A percentile compares a stretch with the other conserved stretches of the same genome.
phyloP scores from a whole-genome alignment of 768 basidiomycete genomes.

The Lyophyllum atratum region DNA sequence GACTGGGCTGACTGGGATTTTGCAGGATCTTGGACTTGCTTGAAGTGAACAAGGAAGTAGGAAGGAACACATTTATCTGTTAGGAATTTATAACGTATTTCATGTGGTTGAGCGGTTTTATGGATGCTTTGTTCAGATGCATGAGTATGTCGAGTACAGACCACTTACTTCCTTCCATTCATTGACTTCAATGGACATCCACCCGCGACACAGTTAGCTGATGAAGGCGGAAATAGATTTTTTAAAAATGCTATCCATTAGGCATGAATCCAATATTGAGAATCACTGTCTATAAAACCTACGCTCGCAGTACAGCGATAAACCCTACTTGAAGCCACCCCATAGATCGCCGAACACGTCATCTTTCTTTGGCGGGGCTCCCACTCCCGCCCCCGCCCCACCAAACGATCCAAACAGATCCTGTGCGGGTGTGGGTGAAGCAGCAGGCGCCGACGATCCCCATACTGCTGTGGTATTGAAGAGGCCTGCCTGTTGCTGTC shows the following conservation, averaged over 20 bases:
- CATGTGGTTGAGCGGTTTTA: no score
- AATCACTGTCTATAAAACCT: neutral
- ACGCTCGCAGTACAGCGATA: neutral
- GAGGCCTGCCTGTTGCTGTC: conserved; percentile 35
- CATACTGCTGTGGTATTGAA: conserved; percentile 63
- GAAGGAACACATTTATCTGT: neutral
- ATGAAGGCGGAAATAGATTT: neutral
- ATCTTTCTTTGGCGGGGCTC: conserved; percentile 54
- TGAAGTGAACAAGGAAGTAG: neutral
- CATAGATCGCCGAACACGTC: conserved; percentile 84
- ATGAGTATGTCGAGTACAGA: no score
- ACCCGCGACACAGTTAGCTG: neutral
- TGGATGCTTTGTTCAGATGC: no score
- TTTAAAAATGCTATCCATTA: neutral
- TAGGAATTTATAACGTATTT: no score
- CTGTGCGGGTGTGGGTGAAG: conserved; percentile 25
- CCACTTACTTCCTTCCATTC: no score
- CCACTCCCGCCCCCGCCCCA: conserved; percentile 15
- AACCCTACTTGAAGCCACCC: conserved; percentile 74
- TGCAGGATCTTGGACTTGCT: neutral
- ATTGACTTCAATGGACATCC: no score
- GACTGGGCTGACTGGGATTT: neutral
- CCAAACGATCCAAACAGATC: conserved; percentile 37
- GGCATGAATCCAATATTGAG: neutral
- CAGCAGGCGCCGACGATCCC: conserved; percentile 40